These are phyloP conservation scores for Penicillium polonicum DNA, from an alignment of 2,329 filamentous ascomycete species.

Conservation along the genomic window DNA sequence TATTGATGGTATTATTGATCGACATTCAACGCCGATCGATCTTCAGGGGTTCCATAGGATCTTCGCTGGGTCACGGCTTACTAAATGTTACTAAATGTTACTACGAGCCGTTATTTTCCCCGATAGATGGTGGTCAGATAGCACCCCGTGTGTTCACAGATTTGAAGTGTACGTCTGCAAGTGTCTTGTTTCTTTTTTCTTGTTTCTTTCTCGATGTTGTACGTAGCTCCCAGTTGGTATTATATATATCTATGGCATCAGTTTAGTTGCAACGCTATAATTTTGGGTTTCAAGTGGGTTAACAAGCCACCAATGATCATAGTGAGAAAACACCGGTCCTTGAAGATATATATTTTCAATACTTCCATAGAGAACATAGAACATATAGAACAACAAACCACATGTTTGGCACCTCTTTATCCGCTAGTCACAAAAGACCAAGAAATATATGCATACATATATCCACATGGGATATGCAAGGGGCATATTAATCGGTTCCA, in stretches of 20 bases:
- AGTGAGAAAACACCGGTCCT: rapidly evolving
- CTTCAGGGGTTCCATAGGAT: conserved; percentile 14
- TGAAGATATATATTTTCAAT: not conserved
- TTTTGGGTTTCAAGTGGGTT: not conserved
- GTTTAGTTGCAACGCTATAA: not conserved
- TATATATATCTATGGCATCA: not conserved
- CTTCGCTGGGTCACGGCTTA: not conserved
- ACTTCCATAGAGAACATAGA: not conserved
- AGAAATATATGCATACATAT: not conserved
- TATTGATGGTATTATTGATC: not conserved
- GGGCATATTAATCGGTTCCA: not conserved
- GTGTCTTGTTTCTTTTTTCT: not conserved
- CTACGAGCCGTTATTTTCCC: not conserved
- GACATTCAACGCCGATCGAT: conserved; percentile 10
- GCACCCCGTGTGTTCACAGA: not conserved
- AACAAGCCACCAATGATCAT: too few species aligned
- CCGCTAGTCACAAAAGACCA: not conserved
- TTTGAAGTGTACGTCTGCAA: not conserved
- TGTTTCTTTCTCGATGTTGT: not conserved
- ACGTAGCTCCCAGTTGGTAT: too few species aligned
- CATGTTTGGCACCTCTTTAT: not conserved
- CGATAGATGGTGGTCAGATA: not conserved
- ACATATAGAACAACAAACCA: not conserved
- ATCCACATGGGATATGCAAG: not conserved
- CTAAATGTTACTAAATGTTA: not conserved